phyloP scores from a whole-genome alignment of 805 yeast genomes.

The Isabelozyma heimii region DNA sequence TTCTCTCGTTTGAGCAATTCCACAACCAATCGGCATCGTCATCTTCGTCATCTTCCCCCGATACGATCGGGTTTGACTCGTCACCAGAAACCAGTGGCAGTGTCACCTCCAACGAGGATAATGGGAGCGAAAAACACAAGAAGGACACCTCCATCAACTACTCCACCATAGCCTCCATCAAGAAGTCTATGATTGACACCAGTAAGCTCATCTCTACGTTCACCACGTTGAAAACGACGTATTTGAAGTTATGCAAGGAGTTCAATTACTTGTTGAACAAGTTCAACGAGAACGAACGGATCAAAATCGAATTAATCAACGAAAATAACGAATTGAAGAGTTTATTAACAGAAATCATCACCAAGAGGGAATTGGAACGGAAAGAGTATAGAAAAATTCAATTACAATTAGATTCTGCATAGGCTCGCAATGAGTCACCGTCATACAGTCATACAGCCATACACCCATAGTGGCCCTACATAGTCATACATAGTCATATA shows the following conservation, averaged over 20 bases:
- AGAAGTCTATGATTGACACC: slow-evolving; percentile 20
- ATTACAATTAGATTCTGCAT: not conserved
- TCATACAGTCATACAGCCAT: not conserved
- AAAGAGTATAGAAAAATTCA: slow-evolving; percentile 2
- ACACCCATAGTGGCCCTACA: too few species aligned
- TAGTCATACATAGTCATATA: too few species aligned
- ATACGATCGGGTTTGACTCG: slow-evolving; percentile 5
- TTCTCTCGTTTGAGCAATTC: not conserved
- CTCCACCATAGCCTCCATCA: slow-evolving; percentile 15
- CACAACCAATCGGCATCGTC: not conserved
- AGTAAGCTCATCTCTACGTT: slow-evolving; percentile 27
- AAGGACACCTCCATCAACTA: slow-evolving; percentile 1
- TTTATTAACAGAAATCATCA: slow-evolving; percentile 26
- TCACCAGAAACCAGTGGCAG: slow-evolving; percentile 6
- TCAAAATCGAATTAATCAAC: slow-evolving; percentile 32
- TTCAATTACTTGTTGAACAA: slow-evolving; percentile 33
- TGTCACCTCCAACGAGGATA: slow-evolving; percentile 6
- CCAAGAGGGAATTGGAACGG: slow-evolving; percentile 15
- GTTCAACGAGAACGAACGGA: slow-evolving; percentile 34
- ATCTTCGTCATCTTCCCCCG: not conserved
- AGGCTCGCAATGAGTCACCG: not conserved
- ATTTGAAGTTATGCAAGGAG: slow-evolving; percentile 36
- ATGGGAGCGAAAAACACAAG: not conserved
- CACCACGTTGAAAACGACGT: slow-evolving; percentile 32
- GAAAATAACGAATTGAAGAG: slow-evolving; percentile 33